Base-by-base conservation (phyloP, 1,284 basidiomycete species). In the Phellinidium pouzarii region DNA sequence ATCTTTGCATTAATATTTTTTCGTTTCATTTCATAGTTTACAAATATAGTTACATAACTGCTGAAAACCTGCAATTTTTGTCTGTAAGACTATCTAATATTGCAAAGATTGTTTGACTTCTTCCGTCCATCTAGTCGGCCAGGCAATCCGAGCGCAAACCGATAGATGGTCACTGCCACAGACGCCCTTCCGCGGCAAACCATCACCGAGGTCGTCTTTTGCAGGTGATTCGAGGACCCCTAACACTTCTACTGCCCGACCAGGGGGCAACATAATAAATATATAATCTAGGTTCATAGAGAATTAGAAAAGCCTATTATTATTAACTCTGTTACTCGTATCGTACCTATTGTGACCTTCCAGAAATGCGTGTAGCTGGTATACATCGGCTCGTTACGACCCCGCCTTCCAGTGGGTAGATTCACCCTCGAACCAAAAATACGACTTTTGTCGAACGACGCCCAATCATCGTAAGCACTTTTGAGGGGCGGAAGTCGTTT, bases 101-200 rank as follows among this genome's bases (percentile, higher is more conserved):
- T 44, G 14, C 5, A 22, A 12, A 5, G n/a, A 3, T 40, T 26
- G 11, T 44, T 2, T 44, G 17, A 4, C n/a, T 25, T 14, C 26
- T 19, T 38, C 29, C 9, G 17, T 11, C 12, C 29, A 27, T 17
- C 37, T 20, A n/a, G 40, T 40, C 56, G 53, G 63, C 71, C 70
- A 68, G 46, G 63, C 54, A 73, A 69, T 63, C 25, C 85, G 78
- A 4, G 75, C 77, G 40, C 79, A 82, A 8, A 96, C 74, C 1
- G 87, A 85, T 55, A 93, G 74, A 64, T 97, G 94, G 67, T 97
- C 94, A 61, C 89, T 92, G 8, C 88, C 89, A 59, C 85, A 88
- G 23, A 94, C 75, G 14, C 80, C 82, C 59, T 79, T 80, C 61
- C 80, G 75, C n/a, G 94, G 94, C 41, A 97, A 68, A 6, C 93